A percentile compares a stretch with the other conserved stretches of the same genome.
These are phyloP conservation scores for Coffea eugenioides DNA, from an alignment of 257 asterid species.

Conservation along the genomic window DNA sequence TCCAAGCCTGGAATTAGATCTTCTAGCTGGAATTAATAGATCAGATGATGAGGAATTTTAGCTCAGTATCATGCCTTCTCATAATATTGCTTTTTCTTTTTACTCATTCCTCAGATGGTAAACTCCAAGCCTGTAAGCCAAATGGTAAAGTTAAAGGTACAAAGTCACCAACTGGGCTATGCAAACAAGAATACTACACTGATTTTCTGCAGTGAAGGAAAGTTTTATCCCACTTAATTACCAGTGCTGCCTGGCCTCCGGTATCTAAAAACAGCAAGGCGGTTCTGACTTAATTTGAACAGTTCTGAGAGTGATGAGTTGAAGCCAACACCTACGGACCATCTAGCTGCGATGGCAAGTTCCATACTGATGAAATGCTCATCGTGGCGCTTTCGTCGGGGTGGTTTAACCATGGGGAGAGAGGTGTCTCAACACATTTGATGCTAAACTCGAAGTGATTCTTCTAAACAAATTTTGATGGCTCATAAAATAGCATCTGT, in stretches of 20 bases:
- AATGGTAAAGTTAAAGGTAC: neutral
- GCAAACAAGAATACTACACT: neutral
- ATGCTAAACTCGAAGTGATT: no score
- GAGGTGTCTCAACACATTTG: conserved; percentile 24
- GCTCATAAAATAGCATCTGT: no score
- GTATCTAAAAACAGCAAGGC: conserved; percentile 32
- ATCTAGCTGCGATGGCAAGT: conserved; percentile 32
- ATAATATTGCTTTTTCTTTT: neutral
- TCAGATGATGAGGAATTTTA: neutral
- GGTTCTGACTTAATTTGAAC: conserved; percentile 27
- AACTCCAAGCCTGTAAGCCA: neutral
- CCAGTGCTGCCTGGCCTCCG: conserved; percentile 36
- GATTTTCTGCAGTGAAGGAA: conserved; percentile 1
- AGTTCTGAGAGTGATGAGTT: conserved; percentile 23
- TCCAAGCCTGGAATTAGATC: no score
- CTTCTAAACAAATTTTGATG: no score
- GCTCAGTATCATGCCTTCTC: neutral
- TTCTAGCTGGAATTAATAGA: no score
- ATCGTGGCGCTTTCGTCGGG: conserved; percentile 46
- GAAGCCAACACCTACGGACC: conserved; percentile 36
- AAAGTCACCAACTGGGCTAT: neutral
- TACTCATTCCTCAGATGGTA: neutral
- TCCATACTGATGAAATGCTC: conserved; percentile 36
- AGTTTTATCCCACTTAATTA: neutral
- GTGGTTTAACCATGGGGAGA: conserved; percentile 32